phyloP scores from a whole-genome alignment of 257 asterid genomes.

The Misopates orontium region DNA sequence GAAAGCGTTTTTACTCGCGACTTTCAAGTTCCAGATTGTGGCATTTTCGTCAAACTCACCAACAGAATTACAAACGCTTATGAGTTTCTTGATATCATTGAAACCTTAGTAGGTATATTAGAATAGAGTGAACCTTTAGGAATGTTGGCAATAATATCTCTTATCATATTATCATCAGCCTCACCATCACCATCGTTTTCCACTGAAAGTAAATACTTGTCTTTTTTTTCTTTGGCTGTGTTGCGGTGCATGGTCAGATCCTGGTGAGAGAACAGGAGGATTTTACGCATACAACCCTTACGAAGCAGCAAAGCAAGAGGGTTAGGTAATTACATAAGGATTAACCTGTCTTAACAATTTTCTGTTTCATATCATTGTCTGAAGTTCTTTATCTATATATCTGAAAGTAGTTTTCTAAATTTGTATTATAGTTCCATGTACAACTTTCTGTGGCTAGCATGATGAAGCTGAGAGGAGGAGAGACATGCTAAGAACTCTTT shows the following conservation, averaged over 20 bases:
- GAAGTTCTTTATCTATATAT: conserved; percentile 21
- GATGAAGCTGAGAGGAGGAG: conserved; percentile 96
- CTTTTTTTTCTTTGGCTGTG: conserved; percentile 60
- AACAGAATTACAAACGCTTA: no score
- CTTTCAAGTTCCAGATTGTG: no score
- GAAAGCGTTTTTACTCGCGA: no score
- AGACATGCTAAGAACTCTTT: conserved; percentile 98
- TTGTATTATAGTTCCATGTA: no score
- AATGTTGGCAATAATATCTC: no score
- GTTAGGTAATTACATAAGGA: conserved; percentile 60
- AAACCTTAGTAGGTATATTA: no score
- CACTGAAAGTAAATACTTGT: conserved; percentile 2
- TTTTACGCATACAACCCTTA: conserved; percentile 98
- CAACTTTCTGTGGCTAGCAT: conserved; percentile 63
- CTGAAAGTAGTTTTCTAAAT: no score
- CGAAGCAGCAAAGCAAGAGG: conserved; percentile 98
- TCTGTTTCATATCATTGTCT: conserved; percentile 11
- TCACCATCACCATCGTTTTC: no score
- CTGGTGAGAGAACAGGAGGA: conserved; percentile 99
- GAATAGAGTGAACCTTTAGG: no score
- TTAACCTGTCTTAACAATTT: not conserved
- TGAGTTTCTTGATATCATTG: no score
- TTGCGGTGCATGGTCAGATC: conserved; percentile 97
- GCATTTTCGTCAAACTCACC: no score
- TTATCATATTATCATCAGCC: no score